phyloP scores from a whole-genome alignment of 352 stramenopile genomes.

The Globisporangium heterothallicum region DNA sequence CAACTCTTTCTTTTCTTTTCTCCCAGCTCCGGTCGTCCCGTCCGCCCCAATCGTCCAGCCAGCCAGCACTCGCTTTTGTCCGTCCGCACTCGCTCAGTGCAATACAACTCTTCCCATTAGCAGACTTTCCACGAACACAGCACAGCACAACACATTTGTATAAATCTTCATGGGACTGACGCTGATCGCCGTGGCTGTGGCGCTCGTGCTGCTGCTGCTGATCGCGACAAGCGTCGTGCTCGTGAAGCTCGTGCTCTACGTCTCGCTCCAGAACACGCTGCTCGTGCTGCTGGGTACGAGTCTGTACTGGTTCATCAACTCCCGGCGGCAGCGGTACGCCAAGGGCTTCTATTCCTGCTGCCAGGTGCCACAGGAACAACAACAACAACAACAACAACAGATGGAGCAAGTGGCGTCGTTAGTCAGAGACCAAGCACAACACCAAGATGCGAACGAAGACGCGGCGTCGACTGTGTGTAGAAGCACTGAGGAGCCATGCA shows the following conservation, averaged over 20 bases:
- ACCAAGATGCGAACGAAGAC: no score
- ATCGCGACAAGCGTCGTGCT: conserved; percentile 14
- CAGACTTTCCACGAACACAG: conserved; percentile 1
- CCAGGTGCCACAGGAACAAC: conserved; percentile 10
- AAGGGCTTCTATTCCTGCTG: conserved; percentile 51
- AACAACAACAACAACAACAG: neutral
- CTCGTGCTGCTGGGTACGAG: neutral
- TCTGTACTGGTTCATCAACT: conserved; percentile 20
- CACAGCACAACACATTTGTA: neutral
- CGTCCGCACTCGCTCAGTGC: no score
- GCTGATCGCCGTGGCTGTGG: conserved; percentile 15
- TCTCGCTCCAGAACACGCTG: conserved; percentile 24
- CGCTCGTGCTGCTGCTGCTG: conserved; percentile 21
- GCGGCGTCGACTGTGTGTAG: no score
- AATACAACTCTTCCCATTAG: neutral
- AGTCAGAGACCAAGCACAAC: no score
- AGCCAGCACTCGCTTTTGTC: no score
- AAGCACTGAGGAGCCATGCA: no score
- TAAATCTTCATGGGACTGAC: conserved; percentile 24
- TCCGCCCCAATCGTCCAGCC: no score
- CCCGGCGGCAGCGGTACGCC: conserved; percentile 20
- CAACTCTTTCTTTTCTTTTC: no score
- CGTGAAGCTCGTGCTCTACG: conserved; percentile 26
- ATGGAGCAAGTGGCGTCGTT: neutral
- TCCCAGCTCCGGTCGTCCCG: no score